Conservation (phyloP, 225 moss, liverwort and hornwort species). For the Asterella californica region DNA sequence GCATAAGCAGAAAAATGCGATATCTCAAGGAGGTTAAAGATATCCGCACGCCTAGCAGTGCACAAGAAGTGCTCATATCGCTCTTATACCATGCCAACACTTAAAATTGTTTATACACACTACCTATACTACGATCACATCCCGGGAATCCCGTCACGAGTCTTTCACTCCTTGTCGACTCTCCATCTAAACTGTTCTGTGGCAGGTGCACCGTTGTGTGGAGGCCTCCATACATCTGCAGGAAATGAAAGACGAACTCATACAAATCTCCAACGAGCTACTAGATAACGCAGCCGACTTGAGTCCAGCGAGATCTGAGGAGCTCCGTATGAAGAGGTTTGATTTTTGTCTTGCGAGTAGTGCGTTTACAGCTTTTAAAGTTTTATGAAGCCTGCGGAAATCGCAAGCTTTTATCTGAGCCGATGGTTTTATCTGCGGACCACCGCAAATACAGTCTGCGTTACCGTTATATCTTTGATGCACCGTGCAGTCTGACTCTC, state of each 20-base stretch:
- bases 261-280: constrained; percentile 71
- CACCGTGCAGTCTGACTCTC: neutral
- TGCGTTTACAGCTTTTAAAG: neutral
- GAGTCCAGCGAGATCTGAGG: constrained; percentile 65
- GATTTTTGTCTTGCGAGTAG: neutral
- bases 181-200: neutral
- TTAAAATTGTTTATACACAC: neutral
- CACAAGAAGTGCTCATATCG: too few relatives aligned
- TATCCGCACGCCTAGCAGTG: too few relatives aligned
- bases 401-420: neutral
- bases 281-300: constrained; percentile 82
- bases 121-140: neutral
- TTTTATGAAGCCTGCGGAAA: neutral
- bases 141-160: neutral
- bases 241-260: constrained; percentile 87
- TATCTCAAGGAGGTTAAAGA: too few relatives aligned
- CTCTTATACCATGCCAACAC: neutral
- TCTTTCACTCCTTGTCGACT: neutral
- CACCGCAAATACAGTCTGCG: neutral
- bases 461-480: neutral
- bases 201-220: constrained; percentile 71
- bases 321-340: constrained; percentile 80
- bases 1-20: too few relatives aligned
- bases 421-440: neutral
- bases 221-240: constrained; percentile 72